These are phyloP conservation scores for Phlebiopsis flavidoalba DNA, from an alignment of 768 basidiomycete genomes.

Conservation along the genomic window DNA sequence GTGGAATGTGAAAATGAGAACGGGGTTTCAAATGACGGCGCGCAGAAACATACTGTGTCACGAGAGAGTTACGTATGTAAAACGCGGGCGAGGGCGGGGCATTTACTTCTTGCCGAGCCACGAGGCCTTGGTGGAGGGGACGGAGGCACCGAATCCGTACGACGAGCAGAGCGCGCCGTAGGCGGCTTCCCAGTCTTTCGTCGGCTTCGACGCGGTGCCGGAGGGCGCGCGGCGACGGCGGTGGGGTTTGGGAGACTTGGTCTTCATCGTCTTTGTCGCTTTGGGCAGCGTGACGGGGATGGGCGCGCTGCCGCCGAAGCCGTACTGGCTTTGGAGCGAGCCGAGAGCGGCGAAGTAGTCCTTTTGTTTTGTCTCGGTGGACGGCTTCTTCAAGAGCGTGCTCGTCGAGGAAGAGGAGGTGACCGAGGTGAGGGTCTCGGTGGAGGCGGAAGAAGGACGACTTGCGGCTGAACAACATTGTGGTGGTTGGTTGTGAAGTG, in stretches of 20 bases:
- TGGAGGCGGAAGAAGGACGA: background rate
- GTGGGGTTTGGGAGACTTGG: conserved; percentile 1
- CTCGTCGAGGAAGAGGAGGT: background rate
- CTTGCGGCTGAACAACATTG: background rate
- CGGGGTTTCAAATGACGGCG: background rate
- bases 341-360: conserved; percentile 25
- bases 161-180: background rate
- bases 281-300: background rate
- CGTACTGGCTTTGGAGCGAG: conserved; percentile 21
- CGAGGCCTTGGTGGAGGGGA: background rate
- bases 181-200: conserved; percentile 1
- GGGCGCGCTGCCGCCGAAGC: conserved; percentile 17
- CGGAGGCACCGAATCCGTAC: background rate
- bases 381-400: background rate
- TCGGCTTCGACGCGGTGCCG: background rate
- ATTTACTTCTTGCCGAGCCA: background rate
- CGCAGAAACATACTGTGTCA: background rate
- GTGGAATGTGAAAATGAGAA: too few relatives aligned
- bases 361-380: conserved; percentile 11
- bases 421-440: background rate
- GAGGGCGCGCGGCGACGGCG: background rate
- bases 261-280: background rate
- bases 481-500: background rate
- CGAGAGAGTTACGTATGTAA: background rate
- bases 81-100: background rate